Evolutionary conservation across 2,329 filamentous ascomycete genomes (phyloP), one percentile per base, ranked within the genome.

Genomic region (Alternaria solani): DNA sequence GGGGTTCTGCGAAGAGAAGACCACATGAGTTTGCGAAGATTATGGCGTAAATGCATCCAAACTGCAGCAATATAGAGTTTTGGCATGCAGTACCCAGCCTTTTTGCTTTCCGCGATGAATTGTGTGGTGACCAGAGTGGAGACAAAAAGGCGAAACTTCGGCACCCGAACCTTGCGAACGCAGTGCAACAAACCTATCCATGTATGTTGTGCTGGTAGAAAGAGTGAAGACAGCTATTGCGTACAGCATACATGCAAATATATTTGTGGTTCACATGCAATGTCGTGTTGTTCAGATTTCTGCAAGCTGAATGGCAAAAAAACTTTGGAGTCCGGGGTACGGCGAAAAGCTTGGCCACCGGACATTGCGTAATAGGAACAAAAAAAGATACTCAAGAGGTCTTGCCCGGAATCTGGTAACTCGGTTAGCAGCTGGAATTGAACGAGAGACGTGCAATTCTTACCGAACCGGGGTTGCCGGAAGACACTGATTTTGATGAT

Each of bases 401-500:
- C 57, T 59, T 59, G 57, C 57, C 57, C 57, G 44, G 57, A 59
- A 44, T 59, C 57, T 30, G 28, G 20, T 23, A 23, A 23, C 20
- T 23, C 20, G 20, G 20, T 23, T 23, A 23, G 20, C 20, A 23
- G 20, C 20, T 23, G 20, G 28, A 30, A 30, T 30, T 30, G 9
- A 30, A 9, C 11, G 28, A 11, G 28, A 11, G 28, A 9, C 20
- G 20, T 30, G 28, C 4, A 12, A 11, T 30, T 7, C 28, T 30
- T 30, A 30, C 28, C 28, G 57, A 59, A 59, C 57, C 44, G 57
- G 57, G 57, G 57, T 59, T 59, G 57, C 57, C 57, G 57, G 57
- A 59, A 59, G 28, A 34, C 2, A 11, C 38, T 56, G 30, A 59
- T 39, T 23, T 5, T 2, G 7, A 26, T 23, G 16, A 59, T 59